phyloP scores from a whole-genome alignment of 805 yeast genomes.

The Ogataea chonburiensis region DNA sequence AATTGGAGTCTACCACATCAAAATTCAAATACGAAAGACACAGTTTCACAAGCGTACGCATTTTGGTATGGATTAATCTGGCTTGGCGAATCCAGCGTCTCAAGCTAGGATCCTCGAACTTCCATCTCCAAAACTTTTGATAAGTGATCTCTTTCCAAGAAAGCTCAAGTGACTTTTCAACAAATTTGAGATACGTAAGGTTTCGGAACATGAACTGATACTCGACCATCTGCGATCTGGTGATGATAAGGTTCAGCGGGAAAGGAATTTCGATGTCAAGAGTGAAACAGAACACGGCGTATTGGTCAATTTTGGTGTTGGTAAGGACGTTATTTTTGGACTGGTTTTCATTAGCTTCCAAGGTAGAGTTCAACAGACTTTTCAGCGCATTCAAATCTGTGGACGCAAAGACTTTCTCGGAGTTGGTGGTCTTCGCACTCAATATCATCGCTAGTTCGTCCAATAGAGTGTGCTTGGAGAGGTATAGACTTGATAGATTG shows the following conservation, averaged over 20 bases:
- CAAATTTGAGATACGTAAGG: constrained; percentile 58
- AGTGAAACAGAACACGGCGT: constrained; percentile 50
- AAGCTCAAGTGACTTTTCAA: constrained; percentile 56
- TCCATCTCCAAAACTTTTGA: constrained; percentile 65
- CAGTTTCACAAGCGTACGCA: constrained; percentile 56
- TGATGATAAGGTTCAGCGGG: constrained; percentile 76
- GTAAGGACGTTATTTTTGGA: constrained; percentile 15
- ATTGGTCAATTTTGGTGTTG: constrained; percentile 39
- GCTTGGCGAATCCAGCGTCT: constrained; percentile 54
- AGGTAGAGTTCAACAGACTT: constrained; percentile 42
- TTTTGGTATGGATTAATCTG: constrained; percentile 53
- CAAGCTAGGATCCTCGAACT: constrained; percentile 42
- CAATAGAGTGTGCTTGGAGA: constrained; percentile 23
- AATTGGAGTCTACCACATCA: constrained; percentile 59
- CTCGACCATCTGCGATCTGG: constrained; percentile 68
- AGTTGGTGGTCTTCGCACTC: constrained; percentile 53
- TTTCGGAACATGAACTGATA: constrained; percentile 80
- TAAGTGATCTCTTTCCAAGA: constrained; percentile 72
- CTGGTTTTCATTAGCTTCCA: constrained; percentile 30
- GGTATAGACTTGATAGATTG: constrained; percentile 17
- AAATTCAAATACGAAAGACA: constrained; percentile 53
- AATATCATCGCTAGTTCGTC: constrained; percentile 47
- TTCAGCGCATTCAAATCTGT: constrained; percentile 44
- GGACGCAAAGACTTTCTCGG: constrained; percentile 48
- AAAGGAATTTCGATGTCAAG: constrained; percentile 71